A percentile compares a stretch with the other conserved stretches of the same genome.
Evolutionary conservation across 192 early-diverging fungal species (phyloP).

Genomic region (Podila horticola): DNA sequence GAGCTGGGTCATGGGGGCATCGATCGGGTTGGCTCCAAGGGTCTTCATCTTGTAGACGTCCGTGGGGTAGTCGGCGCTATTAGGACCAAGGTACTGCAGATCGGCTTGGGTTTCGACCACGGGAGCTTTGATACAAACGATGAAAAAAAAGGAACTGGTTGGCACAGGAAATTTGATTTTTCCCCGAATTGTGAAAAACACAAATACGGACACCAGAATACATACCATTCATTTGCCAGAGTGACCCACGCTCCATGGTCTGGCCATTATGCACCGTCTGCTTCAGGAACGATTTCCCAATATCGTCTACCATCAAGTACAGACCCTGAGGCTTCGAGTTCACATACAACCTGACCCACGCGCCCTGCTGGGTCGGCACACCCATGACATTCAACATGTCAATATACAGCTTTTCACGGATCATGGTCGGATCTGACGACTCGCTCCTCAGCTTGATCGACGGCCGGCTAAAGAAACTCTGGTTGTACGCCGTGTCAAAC

Average conservation of each 20-base stretch:
- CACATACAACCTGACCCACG: constrained; percentile 31
- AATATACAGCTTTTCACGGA: constrained; percentile 50
- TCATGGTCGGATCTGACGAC: constrained; percentile 44
- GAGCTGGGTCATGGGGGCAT: constrained; percentile 16
- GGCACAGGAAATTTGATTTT: neutral
- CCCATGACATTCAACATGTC: constrained; percentile 46
- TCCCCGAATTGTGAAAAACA: neutral
- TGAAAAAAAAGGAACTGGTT: neutral
- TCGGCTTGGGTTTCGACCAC: constrained; percentile 25
- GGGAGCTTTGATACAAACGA: neutral
- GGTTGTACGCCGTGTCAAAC: neutral
- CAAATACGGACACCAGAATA: neutral
- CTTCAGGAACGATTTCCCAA: constrained; percentile 26
- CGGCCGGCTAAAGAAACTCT: constrained; percentile 26
- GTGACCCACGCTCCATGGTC: constrained; percentile 1
- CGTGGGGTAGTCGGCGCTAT: constrained; percentile 3
- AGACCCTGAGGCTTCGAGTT: constrained; percentile 42
- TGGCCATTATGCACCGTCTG: constrained; percentile 33
- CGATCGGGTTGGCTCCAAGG: constrained; percentile 4
- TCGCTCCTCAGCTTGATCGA: constrained; percentile 41
- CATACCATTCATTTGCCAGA: constrained; percentile 35
- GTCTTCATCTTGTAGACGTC: constrained; percentile 36
- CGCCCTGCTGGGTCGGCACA: constrained; percentile 28
- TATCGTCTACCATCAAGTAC: constrained; percentile 46
- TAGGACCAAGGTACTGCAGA: constrained; percentile 21